Evolutionary conservation across 1,139 yeast species (phyloP).

Genomic region (Hemisphaericaspora subhashii): DNA sequence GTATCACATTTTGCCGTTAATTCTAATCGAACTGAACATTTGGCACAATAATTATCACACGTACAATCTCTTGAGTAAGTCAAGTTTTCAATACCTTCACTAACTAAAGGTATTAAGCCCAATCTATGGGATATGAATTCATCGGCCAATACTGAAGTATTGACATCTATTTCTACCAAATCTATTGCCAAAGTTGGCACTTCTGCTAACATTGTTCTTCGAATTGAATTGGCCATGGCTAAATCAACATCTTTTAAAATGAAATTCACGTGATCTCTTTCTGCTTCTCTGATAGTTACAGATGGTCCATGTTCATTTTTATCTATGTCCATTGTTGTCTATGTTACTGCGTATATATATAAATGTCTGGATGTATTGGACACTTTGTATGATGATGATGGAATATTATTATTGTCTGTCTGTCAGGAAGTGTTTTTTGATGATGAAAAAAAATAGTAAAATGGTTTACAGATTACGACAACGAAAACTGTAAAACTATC

Average conservation of each 20-base stretch:
- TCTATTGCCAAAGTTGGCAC: slow-evolving; percentile 96
- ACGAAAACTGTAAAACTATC: too few relatives aligned
- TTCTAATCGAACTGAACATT: slow-evolving; percentile 86
- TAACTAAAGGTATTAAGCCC: slow-evolving; percentile 86
- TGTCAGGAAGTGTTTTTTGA: too few relatives aligned
- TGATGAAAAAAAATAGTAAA: too few relatives aligned
- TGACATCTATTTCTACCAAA: slow-evolving; percentile 88
- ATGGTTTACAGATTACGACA: too few relatives aligned
- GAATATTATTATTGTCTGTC: too few relatives aligned
- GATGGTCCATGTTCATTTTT: slow-evolving; percentile 55
- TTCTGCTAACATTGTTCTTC: slow-evolving; percentile 93
- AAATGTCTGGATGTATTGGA: neutral
- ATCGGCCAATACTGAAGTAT: slow-evolving; percentile 94
- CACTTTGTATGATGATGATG: neutral
- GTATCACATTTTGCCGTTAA: slow-evolving; percentile 85
- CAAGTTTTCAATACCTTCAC: slow-evolving; percentile 77
- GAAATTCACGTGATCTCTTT: slow-evolving; percentile 85
- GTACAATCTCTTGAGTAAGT: slow-evolving; percentile 92
- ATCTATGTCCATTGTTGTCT: slow-evolving; percentile 38
- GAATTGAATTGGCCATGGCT: slow-evolving; percentile 86
- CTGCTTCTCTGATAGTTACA: slow-evolving; percentile 85
- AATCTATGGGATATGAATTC: slow-evolving; percentile 92
- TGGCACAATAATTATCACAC: slow-evolving; percentile 95
- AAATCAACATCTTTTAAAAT: slow-evolving; percentile 85
- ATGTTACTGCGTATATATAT: slow-evolving; percentile 1